Evolutionary conservation across 371 early-diverging fungal species (phyloP), one percentile per base, ranked within the genome.

Genomic region (Fennellomyces sp.): DNA sequence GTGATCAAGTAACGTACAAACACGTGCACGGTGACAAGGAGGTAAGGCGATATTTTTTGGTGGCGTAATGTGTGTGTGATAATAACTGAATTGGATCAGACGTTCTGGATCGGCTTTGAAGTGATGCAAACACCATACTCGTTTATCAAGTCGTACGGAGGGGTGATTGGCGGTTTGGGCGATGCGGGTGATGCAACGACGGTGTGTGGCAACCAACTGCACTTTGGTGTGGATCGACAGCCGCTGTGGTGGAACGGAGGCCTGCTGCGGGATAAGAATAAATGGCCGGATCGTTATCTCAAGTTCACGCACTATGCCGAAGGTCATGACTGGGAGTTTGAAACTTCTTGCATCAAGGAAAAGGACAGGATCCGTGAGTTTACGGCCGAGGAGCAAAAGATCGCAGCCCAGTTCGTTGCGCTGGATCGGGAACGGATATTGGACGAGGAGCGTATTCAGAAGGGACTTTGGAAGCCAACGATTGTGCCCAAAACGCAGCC

Each of bases 91-190:
- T 31, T 17, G 27, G 27, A 25, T 28, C 54, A 77, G 74, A 78
- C 84, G 2, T 85, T 82, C 49, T 85, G 86, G 86, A 60, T 76
- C n/a, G 86, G 86, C 5, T 81, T 66, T 56, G 86, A 83, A 63
- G 81, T 85, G 78, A 62, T 75, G 35, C 80, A 82, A 27, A 79
- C 82, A 29, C 82, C 84, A 2, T 85, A 83, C 61, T 72, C 81
- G 1, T 85, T 83, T 52, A 59, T 82, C 33, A 70, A 72, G 50
- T 76, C 75, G 0, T 73, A 75, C 60, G 86, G 79, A 21, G 83
- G 78, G 8, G 84, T 77, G 11, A 73, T 86, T 57, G 86, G 86
- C 11, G 83, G 78, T 29, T 61, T 80, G 19, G 80, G 83, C 8
- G 72, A 81, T 45, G 71, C 64, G 5, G 81, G 78, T 8, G 69